Evolutionary conservation across 2,329 filamentous ascomycete species (phyloP).

Genomic region (Verticillium albo-atrum): DNA sequence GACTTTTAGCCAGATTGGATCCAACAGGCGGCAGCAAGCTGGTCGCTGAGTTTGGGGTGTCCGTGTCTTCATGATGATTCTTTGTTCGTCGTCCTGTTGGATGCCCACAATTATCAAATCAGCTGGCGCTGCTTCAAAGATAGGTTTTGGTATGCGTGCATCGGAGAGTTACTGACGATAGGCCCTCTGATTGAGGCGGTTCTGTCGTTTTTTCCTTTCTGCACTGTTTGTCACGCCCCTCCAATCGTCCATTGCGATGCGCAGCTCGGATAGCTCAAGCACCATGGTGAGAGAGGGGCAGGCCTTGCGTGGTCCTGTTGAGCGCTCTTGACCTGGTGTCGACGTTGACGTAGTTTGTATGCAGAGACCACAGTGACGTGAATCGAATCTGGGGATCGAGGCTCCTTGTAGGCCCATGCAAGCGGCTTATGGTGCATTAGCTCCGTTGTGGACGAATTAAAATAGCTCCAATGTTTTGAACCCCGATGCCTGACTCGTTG

Average conservation of each 20-base stretch:
- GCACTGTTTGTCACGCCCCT: slow-evolving; percentile 22
- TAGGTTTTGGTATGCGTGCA: too few relatives aligned
- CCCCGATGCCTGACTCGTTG: too few relatives aligned
- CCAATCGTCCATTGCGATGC: slow-evolving; percentile 23
- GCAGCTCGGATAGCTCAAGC: slow-evolving; percentile 2
- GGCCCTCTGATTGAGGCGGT: slow-evolving; percentile 10
- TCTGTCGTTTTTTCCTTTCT: slow-evolving; percentile 12
- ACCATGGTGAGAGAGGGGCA: background rate
- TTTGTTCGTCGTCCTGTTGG: background rate
- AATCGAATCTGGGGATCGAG: background rate
- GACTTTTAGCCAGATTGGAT: too few relatives aligned
- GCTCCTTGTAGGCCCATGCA: background rate
- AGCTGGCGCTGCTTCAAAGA: too few relatives aligned
- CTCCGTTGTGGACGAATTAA: background rate
- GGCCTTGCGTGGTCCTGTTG: too few relatives aligned
- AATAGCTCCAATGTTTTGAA: too few relatives aligned
- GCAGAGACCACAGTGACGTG: background rate
- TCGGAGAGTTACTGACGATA: slow-evolving; percentile 9
- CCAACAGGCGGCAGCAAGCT: too few relatives aligned
- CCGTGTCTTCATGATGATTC: background rate
- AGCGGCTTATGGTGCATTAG: background rate
- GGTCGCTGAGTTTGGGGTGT: background rate
- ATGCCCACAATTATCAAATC: too few relatives aligned
- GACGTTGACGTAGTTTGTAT: background rate
- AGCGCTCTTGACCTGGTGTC: background rate